These are phyloP conservation scores for Metschnikowia vanudenii DNA, from an alignment of 805 yeast species.

Conservation along the genomic window DNA sequence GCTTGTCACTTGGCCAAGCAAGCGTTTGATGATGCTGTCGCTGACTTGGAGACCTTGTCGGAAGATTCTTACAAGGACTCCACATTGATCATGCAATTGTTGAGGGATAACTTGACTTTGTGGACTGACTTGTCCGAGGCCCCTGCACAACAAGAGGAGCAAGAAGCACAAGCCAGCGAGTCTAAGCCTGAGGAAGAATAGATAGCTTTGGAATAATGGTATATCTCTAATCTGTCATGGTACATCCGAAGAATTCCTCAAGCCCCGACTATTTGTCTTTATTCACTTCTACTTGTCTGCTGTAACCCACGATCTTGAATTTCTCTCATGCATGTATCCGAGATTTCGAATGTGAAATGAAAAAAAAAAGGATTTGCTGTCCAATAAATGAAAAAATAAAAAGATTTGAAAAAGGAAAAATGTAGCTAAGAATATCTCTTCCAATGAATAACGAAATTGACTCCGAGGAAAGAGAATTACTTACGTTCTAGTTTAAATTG, in stretches of 20 bases:
- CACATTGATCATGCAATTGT: conserved; percentile 96
- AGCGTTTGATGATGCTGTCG: conserved; percentile 98
- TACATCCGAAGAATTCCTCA: conserved; percentile 10
- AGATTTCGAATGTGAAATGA: conserved; percentile 3
- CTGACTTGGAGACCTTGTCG: conserved; percentile 94
- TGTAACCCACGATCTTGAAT: conserved; percentile 15
- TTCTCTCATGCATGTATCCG: conserved; percentile 6
- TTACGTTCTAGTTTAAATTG: no score
- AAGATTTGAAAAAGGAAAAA: conserved; percentile 1
- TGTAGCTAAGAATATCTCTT: background rate
- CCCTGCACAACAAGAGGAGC: conserved; percentile 43
- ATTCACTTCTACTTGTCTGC: conserved; percentile 21
- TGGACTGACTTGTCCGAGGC: conserved; percentile 97
- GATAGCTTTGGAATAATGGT: conserved; percentile 16
- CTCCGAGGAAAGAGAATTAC: background rate
- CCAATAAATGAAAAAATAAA: conserved; percentile 9
- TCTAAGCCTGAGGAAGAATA: conserved; percentile 30
- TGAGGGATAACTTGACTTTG: conserved; percentile 96
- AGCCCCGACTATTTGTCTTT: conserved; percentile 14
- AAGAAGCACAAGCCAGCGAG: conserved; percentile 23
- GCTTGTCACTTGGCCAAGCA: conserved; percentile 99
- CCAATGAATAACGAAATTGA: background rate
- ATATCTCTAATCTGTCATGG: conserved; percentile 14
- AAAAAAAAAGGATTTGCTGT: conserved; percentile 9
- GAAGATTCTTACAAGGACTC: conserved; percentile 99